Evolutionary conservation across 768 basidiomycete species (phyloP), one percentile per base, ranked within the genome.

Genomic region (Kwoniella bestiolae): DNA sequence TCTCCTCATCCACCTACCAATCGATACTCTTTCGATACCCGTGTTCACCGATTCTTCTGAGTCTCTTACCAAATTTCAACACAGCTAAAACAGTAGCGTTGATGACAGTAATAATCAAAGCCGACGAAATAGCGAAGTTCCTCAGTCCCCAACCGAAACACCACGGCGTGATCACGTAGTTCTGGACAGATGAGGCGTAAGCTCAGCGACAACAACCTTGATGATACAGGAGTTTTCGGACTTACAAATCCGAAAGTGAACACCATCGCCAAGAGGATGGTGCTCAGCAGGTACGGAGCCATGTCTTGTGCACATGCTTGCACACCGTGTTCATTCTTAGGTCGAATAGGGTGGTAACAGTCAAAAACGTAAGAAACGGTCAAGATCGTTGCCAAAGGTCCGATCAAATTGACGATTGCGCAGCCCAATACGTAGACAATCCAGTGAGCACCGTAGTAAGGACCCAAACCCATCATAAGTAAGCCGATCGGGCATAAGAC

Each of bases 401-500:
- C 65, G 25, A 45, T 60, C 21, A 65, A 16, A 28, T 66, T 69
- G 35, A 63, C 25, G 14, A 69, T 59, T 3, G 45, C 32, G 26
- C 28, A 47, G 11, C 68, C 68, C 12, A 66, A 21, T 52, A 69
- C 68, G 38, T 66, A 69, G 26, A 69, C 68, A n/a, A 69, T 66
- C 64, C 65, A 69, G 29, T 69, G 68, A 23, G 61, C 55, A 11
- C 57, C 65, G 50, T 69, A 69, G 38, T 62, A 60, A n/a, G 68
- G 64, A 44, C 68, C 68, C 16, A 69, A 50, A 31, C 68, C 68
- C 56, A 69, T 69, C 68, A 69, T 69, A 6, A 69, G 49, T 23
- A 69, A 49, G 7, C 64, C 68, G 38, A 66, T 53, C 14, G 59
- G 49, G n/a, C 35, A 62, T 18, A 55, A 41, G 28, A 69, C 34